Evolutionary conservation across 2,329 filamentous ascomycete genomes (phyloP).

Genomic region (Phaeomoniella chlamydospora): DNA sequence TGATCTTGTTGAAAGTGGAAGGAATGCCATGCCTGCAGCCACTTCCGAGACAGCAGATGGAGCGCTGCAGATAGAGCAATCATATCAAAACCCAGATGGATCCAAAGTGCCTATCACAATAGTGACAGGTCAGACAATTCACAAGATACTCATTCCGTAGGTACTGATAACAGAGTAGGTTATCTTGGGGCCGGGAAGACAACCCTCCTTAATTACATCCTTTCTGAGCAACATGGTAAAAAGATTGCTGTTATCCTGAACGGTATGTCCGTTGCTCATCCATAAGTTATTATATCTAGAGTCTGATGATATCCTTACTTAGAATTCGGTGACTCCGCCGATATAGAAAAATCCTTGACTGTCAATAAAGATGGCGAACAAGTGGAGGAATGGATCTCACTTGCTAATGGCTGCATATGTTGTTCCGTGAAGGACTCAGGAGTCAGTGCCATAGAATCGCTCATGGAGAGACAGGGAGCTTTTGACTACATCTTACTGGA

Average conservation of each 20-base stretch:
- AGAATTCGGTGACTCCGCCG: conserved; percentile 77
- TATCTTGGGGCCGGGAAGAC: conserved; percentile 95
- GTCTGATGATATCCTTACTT: conserved; percentile 1
- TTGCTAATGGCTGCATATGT: conserved; percentile 94
- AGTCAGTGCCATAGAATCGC: conserved; percentile 83
- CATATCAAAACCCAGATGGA: conserved; percentile 7
- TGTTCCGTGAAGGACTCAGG: conserved; percentile 96
- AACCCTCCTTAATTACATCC: conserved; percentile 86
- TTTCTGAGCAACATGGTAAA: conserved; percentile 90
- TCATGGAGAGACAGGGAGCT: conserved; percentile 84
- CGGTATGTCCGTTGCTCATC: conserved; percentile 31
- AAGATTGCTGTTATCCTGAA: conserved; percentile 97
- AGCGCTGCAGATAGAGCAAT: neutral
- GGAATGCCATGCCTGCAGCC: conserved; percentile 12
- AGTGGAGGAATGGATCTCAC: conserved; percentile 87
- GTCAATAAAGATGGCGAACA: conserved; percentile 71
- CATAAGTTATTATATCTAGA: neutral
- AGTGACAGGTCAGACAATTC: conserved; percentile 27
- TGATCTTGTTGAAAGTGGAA: conserved; percentile 24
- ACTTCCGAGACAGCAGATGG: conserved; percentile 2
- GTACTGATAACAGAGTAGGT: conserved; percentile 34
- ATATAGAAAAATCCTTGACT: conserved; percentile 92
- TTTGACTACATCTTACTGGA: conserved; percentile 98
- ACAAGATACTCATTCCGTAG: neutral
- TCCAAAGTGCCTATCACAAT: conserved; percentile 34